phyloP scores from a whole-genome alignment of 2,329 filamentous ascomycete species.

The Neofusicoccum umdonicola region DNA sequence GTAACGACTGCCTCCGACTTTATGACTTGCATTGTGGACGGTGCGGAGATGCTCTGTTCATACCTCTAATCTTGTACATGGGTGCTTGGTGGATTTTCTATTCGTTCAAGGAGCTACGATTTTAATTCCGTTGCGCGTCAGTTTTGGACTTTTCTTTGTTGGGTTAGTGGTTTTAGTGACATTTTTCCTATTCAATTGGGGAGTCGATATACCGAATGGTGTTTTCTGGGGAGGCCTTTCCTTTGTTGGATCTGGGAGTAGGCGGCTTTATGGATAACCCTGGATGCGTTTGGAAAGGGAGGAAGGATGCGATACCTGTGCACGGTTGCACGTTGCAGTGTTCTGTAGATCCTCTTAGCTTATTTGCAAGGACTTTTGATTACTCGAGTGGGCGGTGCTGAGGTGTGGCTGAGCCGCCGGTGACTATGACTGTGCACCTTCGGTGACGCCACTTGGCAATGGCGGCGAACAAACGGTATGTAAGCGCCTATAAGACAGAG shows the following conservation, averaged over 20 bases:
- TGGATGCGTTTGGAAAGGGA: conserved; percentile 1
- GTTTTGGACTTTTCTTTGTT: background rate
- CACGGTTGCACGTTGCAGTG: conserved; percentile 7
- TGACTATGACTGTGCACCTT: background rate
- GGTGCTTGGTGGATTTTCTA: background rate
- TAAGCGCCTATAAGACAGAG: background rate
- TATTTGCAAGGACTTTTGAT: background rate
- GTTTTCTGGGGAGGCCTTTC: background rate
- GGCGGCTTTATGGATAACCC: conserved; percentile 9
- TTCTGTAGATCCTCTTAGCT: conserved; percentile 13
- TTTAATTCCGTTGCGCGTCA: background rate
- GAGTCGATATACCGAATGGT: conserved; percentile 5
- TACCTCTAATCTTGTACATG: conserved; percentile 18
- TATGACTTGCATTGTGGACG: conserved; percentile 17
- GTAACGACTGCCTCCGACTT: conserved; percentile 16
- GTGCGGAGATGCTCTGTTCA: conserved; percentile 12
- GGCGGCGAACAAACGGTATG: background rate
- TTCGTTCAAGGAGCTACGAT: background rate
- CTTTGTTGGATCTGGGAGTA: background rate
- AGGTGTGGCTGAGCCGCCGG: conserved; percentile 8
- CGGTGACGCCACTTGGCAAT: conserved; percentile 11
- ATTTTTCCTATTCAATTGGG: background rate
- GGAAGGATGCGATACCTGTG: conserved; percentile 16
- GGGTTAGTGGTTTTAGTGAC: background rate
- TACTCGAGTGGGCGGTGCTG: conserved; percentile 1